A percentile compares a stretch with the other conserved stretches of the same genome.
Conservation (phyloP, 2,329 filamentous ascomycete species). For the Eurotiales sp. region DNA sequence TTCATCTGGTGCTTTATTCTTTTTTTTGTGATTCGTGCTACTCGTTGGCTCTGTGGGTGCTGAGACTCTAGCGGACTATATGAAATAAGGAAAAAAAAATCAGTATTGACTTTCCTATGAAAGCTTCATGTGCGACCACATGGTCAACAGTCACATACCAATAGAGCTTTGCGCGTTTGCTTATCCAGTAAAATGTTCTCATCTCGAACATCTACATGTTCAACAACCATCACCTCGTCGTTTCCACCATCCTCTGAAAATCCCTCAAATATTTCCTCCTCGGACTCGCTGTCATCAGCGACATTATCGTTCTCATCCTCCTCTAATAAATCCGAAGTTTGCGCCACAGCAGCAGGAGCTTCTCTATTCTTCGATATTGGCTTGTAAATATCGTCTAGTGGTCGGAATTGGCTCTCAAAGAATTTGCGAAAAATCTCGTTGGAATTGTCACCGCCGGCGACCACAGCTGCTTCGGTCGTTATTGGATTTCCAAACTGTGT, state of each 20-base stretch:
- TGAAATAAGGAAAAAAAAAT: conserved; percentile 15
- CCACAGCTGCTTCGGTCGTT: conserved; percentile 19
- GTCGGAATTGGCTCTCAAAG: conserved; percentile 85
- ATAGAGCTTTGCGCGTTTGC: conserved; percentile 72
- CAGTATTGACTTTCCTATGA: conserved; percentile 4
- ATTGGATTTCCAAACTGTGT: conserved; percentile 16
- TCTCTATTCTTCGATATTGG: not conserved
- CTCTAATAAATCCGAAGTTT: conserved; percentile 23
- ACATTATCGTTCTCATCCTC: too few relatives aligned
- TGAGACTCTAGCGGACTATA: conserved; percentile 47
- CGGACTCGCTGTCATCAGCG: conserved; percentile 45
- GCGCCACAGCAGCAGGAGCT: not conserved
- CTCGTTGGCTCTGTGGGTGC: conserved; percentile 27
- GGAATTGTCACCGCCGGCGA: conserved; percentile 41
- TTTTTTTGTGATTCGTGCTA: conserved; percentile 17
- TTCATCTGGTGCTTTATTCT: conserved; percentile 27
- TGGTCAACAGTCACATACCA: too few relatives aligned
- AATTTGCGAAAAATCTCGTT: conserved; percentile 75
- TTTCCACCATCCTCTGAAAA: conserved; percentile 40
- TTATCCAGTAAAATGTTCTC: conserved; percentile 54
- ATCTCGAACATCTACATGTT: conserved; percentile 51
- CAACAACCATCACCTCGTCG: conserved; percentile 56
- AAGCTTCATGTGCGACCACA: conserved; percentile 3
- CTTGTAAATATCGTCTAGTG: conserved; percentile 44
- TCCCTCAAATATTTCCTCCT: conserved; percentile 18